These are phyloP conservation scores for Colletotrichum chlorophyti DNA, from an alignment of 2,329 filamentous ascomycete species.

Conservation along the genomic window DNA sequence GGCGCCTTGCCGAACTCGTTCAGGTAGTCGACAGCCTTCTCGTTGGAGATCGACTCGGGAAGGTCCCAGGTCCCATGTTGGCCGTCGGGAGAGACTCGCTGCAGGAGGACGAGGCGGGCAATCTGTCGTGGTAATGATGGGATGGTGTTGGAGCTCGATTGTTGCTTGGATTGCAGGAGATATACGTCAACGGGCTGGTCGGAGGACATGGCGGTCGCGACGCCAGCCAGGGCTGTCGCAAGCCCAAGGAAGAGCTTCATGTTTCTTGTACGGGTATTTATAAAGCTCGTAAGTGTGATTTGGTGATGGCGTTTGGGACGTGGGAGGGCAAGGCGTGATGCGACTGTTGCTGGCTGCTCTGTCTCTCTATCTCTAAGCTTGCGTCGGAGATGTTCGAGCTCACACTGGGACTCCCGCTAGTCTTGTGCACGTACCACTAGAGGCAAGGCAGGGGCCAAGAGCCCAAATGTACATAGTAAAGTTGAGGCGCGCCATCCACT, in stretches of 20 bases:
- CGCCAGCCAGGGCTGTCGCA: slow-evolving; percentile 45
- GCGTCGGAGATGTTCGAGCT: slow-evolving; percentile 21
- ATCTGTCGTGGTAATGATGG: slow-evolving; percentile 58
- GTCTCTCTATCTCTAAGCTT: slow-evolving; percentile 25
- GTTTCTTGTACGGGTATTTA: slow-evolving; percentile 32
- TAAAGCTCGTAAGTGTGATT: neutral
- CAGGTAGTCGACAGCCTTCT: slow-evolving; percentile 61
- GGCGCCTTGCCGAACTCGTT: slow-evolving; percentile 64
- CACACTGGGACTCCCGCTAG: neutral
- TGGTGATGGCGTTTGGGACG: slow-evolving; percentile 3
- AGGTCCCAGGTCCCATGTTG: slow-evolving; percentile 56
- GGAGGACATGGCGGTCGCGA: slow-evolving; percentile 42
- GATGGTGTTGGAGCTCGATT: slow-evolving; percentile 38
- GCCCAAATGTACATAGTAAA: too few relatives aligned
- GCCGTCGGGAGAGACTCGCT: slow-evolving; percentile 57
- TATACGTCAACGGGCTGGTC: slow-evolving; percentile 58
- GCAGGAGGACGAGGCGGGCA: slow-evolving; percentile 64
- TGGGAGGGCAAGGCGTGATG: slow-evolving; percentile 18
- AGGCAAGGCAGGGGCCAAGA: neutral
- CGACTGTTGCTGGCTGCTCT: slow-evolving; percentile 16
- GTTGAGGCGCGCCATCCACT: too few relatives aligned
- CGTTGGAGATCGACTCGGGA: slow-evolving; percentile 47
- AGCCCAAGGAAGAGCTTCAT: slow-evolving; percentile 53
- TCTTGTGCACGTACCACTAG: neutral
- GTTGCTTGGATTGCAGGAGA: slow-evolving; percentile 50